Conservation (phyloP, 2,329 filamentous ascomycete genomes). For the Pestalotiopsis sp. region DNA sequence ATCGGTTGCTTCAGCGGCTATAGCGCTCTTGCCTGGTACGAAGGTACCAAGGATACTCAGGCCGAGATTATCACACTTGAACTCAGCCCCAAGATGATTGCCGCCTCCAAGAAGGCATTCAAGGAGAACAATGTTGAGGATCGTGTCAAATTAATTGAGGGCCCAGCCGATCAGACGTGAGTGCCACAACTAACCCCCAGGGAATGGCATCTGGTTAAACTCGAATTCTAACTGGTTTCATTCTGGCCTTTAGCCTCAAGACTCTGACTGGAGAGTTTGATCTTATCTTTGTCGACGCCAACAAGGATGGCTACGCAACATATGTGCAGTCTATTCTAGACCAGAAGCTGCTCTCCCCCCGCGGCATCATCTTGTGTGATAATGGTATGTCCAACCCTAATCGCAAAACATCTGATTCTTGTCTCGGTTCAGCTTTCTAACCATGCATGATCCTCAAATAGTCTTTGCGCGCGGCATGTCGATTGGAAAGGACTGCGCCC, state of each 20-base stretch:
- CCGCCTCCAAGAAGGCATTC: slow-evolving; percentile 18
- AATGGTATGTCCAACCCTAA: slow-evolving; percentile 16
- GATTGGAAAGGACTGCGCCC: slow-evolving; percentile 17
- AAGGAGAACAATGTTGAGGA: slow-evolving; percentile 18
- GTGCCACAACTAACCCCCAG: background rate
- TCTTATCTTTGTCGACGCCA: slow-evolving; percentile 34
- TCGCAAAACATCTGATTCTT: background rate
- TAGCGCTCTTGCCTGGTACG: slow-evolving; percentile 33
- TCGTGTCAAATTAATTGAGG: slow-evolving; percentile 20
- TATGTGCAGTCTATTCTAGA: slow-evolving; percentile 23
- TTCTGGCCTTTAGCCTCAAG: slow-evolving; percentile 11
- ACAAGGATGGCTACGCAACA: slow-evolving; percentile 27
- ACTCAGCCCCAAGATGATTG: slow-evolving; percentile 23
- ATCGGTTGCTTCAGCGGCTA: slow-evolving; percentile 36
- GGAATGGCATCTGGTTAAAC: background rate
- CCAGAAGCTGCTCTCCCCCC: slow-evolving; percentile 19
- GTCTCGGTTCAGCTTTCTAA: background rate
- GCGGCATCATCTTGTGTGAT: slow-evolving; percentile 19
- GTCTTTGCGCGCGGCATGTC: slow-evolving; percentile 22
- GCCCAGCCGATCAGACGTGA: slow-evolving; percentile 17
- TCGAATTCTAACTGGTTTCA: background rate
- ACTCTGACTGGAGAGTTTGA: slow-evolving; percentile 29
- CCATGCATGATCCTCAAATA: background rate
- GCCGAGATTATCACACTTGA: slow-evolving; percentile 24
- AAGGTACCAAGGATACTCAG: slow-evolving; percentile 27